phyloP scores from a whole-genome alignment of 352 stramenopile species.

The Globisporangium emineosum region DNA sequence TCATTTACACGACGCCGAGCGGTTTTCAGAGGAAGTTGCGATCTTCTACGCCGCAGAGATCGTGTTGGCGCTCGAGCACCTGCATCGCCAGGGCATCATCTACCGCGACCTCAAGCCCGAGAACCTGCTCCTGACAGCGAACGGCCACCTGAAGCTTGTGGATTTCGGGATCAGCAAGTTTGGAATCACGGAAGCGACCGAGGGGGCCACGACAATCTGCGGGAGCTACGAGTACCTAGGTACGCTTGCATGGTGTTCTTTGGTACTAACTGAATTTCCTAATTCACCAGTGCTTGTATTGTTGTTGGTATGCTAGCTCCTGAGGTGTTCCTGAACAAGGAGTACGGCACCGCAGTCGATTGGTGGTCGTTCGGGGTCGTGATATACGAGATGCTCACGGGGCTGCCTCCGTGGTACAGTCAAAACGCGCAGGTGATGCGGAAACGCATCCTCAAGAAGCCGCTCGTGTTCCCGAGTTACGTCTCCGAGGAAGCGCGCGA shows the following conservation, averaged over 20 bases:
- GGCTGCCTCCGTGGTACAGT: constrained; percentile 74
- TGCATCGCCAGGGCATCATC: constrained; percentile 82
- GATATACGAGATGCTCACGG: constrained; percentile 77
- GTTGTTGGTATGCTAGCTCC: constrained; percentile 34
- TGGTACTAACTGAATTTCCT: not conserved
- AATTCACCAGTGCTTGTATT: not conserved
- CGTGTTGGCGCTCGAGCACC: constrained; percentile 70
- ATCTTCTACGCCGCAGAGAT: constrained; percentile 74
- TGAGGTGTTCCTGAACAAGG: constrained; percentile 57
- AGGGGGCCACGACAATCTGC: constrained; percentile 60
- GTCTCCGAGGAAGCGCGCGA: constrained; percentile 46
- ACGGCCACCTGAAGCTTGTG: constrained; percentile 74
- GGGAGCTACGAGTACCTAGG: constrained; percentile 83
- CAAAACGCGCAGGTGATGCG: constrained; percentile 51
- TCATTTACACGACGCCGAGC: constrained; percentile 41
- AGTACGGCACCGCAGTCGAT: constrained; percentile 75
- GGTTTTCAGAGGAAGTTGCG: constrained; percentile 54
- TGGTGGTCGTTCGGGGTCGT: constrained; percentile 81
- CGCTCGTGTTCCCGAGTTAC: constrained; percentile 54
- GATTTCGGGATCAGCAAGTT: constrained; percentile 87
- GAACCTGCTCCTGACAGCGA: constrained; percentile 61
- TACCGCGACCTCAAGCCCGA: constrained; percentile 84
- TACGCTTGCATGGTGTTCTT: constrained; percentile 18
- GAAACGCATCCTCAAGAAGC: constrained; percentile 43
- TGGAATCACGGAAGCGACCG: constrained; percentile 62